Evolutionary conservation across 495 filamentous ascomycete genomes (phyloP), one percentile per base, ranked within the genome.

Genomic region (Xylaria acuta): DNA sequence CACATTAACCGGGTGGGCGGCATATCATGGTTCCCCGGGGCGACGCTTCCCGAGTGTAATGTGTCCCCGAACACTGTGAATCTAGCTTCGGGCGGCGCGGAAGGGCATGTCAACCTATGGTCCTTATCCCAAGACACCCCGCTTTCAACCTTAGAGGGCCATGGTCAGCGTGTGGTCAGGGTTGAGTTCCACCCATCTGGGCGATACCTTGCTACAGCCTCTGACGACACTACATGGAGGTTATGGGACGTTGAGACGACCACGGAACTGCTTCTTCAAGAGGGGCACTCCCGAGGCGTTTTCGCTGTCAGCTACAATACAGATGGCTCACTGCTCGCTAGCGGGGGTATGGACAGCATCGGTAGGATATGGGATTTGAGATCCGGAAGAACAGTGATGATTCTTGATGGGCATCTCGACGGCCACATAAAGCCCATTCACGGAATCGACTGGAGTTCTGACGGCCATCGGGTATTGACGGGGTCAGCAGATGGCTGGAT

Each of bases 321-420:
- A 2, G 97, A 98, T 76, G 96, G 96, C 4, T 96, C 93, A 6
- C 86, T 99, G 2, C 84, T 98, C 18, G 96, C 94, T 1, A 95
- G 91, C 80, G 97, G 91, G 34, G 96, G 96, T 1, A 83, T 97
- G 53, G 96, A 99, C 81, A 97, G 94, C 71, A 95, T 97, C 58
- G 96, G 96, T 1, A 88, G 97, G 5, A 92, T 99, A 69, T 99
- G 97, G 97, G 96, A 99, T 82, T 76, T 98, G n/a, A 88, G 96
- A 27, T 96, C 94, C 0, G 96, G 96, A 18, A 88, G 96, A 45
- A 97, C 94, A 0, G 93, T 98, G 72, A 98, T 97, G 94, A 92
- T 98, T 67, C 86, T 99, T 5, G 94, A 98, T 75, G 87, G 87
- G 4, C 85, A 88, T 73, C 72, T 97, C 34, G 94, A 98, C 76